Base-by-base conservation (phyloP, 1,139 yeast species). In the Kurtzmaniella quercitrusa region DNA sequence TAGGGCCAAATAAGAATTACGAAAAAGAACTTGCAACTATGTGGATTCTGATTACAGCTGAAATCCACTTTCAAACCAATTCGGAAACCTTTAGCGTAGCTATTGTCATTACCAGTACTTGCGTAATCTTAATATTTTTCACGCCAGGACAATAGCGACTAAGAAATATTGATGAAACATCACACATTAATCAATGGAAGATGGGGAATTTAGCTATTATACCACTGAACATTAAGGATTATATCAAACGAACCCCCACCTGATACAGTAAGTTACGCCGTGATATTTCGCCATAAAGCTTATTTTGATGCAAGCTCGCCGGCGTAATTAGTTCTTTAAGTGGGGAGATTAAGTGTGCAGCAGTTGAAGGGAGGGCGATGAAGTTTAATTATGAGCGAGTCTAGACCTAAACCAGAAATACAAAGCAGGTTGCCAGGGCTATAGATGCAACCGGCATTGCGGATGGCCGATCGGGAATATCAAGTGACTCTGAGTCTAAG, bases 281-380 rank as follows among this genome's bases (percentile, higher is more conserved):
- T 31, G 36, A 31, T 15, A 31, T 31, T 31, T 31, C 36, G 36
- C 36, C 36, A 31, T 31, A 31, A 31, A 31, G 36, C 18, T 16
- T 31, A 31, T 31, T 31, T 31, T 14, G 18, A 16, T 27, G 31
- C 14, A 27, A 27, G 5, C n/a, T 27, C 14, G 14, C 31, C 31
- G 31, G 31, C n/a, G 31, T 12, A 27, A 27, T 27, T 5, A 27
- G 31, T 10, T 27, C 14, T 12, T 11, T 12, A 21, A 21, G 8
- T 6, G 10, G 31, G n/a, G 14, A 27, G 7, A 23, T 10, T 7
- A 10, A n/a, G 14, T 4, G 10, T 27, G 31, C 31, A 27, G 12
- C 31, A 5, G 5, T 27, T 10, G 31, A 11, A 7, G 5, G 31
- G 7, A 21, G 23, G 8, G n/a, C n/a, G n/a, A n/a, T 23, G 3